These are phyloP conservation scores for Triangularia setosa DNA, from an alignment of 2,329 filamentous ascomycete genomes.

Conservation along the genomic window DNA sequence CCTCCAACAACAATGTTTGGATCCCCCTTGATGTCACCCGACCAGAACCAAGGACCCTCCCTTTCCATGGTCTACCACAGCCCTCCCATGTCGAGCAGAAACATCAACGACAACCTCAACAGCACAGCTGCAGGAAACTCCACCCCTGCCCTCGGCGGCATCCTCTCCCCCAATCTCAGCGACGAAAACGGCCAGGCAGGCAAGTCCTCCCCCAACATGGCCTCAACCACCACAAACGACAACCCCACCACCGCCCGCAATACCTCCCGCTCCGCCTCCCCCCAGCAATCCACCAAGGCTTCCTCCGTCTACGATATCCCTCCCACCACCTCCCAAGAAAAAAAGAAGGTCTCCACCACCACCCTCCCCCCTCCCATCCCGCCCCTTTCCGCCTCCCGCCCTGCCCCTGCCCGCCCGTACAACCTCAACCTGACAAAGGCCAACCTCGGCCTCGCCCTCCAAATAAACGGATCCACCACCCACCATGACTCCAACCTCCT, in stretches of 20 bases:
- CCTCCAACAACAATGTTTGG: constrained; percentile 11
- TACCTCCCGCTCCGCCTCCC: background rate
- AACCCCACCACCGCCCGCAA: constrained; percentile 6
- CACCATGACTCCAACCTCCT: background rate
- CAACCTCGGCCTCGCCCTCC: background rate
- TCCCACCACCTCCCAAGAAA: background rate
- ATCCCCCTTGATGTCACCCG: constrained; percentile 16
- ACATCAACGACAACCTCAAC: constrained; percentile 2
- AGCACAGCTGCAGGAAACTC: constrained; percentile 6
- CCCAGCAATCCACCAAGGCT: constrained; percentile 15
- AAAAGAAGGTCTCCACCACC: background rate
- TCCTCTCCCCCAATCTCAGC: background rate
- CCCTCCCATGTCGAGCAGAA: constrained; percentile 11
- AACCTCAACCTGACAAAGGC: constrained; percentile 3
- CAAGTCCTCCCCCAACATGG: constrained; percentile 4
- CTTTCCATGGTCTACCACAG: constrained; percentile 15
- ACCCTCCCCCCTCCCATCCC: constrained; percentile 9
- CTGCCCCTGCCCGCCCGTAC: constrained; percentile 6
- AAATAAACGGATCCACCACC: background rate
- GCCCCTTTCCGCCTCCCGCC: constrained; percentile 7
- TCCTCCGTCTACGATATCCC: constrained; percentile 15
- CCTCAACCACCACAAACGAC: background rate
- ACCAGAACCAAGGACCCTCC: constrained; percentile 1
- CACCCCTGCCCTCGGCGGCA: constrained; percentile 1
- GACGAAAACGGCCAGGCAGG: background rate